Base-by-base conservation (phyloP, 768 basidiomycete genomes). In the Collybia mongolica region DNA sequence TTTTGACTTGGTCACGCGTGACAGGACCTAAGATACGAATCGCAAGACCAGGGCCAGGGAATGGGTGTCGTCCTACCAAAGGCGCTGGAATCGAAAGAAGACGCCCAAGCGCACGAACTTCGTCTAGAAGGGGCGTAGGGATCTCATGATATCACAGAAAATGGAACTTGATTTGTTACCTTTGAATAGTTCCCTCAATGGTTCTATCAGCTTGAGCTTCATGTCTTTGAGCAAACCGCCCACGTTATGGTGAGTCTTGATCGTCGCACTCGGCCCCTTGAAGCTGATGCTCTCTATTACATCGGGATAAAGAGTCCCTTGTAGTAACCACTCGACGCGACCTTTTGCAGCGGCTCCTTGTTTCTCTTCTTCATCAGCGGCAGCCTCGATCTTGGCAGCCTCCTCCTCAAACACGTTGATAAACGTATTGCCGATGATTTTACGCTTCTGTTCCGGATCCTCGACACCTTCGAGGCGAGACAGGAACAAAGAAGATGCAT, bases 191-290 rank as follows among this genome's bases (percentile, higher is more conserved):
- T 98, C 97, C 29, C 97, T 80, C 32, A 99, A 73, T 17, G 97
- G 97, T 72, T 99, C 97, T 57, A 99, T 98, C 44, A 99, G 79
- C 74, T 98, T 98, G 60, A 99, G 80, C 69, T 93, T 97, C 97
- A 98, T 99, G 70, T 98, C 88, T 64, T 89, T 90, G 53, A 98
- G 77, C 45, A 99, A 74, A 2, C 96, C 96, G 23, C 97, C 97
- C 57, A 98, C 97, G 58, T 99, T 99, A 68, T 98, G 97, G 67
- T 99, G 97, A 2, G 97, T 98, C 79, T 99, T 99, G 78, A 99
- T 99, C 8, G 96, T 98, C 35, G 97, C 97, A 56, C 90, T 93
- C 0, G 97, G 97, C 2, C 97, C 97, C 72, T 98, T 98, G 82
- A 99, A 99, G 71, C 90, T 93, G 72, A 99, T 97, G 65, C 90